Base-by-base conservation (phyloP, 2,329 filamentous ascomycete species). In the Botryotinia globosa region DNA sequence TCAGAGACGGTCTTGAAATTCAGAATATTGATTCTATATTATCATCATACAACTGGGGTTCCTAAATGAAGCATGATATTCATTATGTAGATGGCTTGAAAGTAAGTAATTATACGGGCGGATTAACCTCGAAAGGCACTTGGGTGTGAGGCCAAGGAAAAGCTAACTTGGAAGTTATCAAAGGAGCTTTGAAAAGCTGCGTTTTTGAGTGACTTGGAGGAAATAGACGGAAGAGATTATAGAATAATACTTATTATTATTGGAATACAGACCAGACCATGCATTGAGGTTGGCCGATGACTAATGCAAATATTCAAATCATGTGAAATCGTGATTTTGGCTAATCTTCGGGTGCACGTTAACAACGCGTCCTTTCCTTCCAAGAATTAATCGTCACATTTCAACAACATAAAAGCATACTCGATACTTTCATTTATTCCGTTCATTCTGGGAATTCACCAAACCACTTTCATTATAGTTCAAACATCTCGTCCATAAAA, bases 281-380 rank as follows among this genome's bases (percentile, higher is more conserved):
- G 10, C 48, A 54, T 56, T 7, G 6, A 56, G 51, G 14, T 20
- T 32, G 22, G n/a, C 32, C 32, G 44, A 48, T 64, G 62, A 48
- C 62, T 25, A 44, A 45, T 56, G 22, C 16, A 1, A 25, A 0
- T 0, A 3, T 9, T 34, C 4, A 14, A 65, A 22, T 45, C 72
- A 73, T 39, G 72, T 73, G 72, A 69, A 48, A 64, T 70, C 56
- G 72, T 48, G 67, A 45, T 54, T 29, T 56, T 63, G 37, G 58
- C 58, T 69, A 62, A 70, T 63, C 64, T 44, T 71, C 61, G 61
- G 61, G 10, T 32, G 59, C 69, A 71, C 71, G 66, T 69, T 63
- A 62, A 62, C 72, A 63, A 62, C 62, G 70, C 37, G 42, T 68
- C 12, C 56, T 34, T 63, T 62, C 51, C 48, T 67, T 67, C 65